These are phyloP conservation scores for Phoma sp. DNA, from an alignment of 2,329 filamentous ascomycete species.

Conservation along the genomic window DNA sequence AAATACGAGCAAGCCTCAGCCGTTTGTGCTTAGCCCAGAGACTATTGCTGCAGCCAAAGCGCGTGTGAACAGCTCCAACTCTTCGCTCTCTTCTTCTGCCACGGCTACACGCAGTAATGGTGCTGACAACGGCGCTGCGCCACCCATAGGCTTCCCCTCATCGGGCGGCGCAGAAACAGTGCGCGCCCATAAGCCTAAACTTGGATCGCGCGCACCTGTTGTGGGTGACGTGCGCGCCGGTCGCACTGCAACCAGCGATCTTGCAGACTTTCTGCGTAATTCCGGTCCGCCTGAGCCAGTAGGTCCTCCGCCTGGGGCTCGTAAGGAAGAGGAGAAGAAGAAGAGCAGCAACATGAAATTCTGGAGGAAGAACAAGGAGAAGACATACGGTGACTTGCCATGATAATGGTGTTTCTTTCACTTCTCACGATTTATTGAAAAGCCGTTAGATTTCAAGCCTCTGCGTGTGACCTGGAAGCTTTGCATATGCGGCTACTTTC, in stretches of 20 bases:
- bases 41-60: slow-evolving; percentile 43
- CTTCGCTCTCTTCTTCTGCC: slow-evolving; percentile 23
- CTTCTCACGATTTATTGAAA: background rate
- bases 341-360: slow-evolving; percentile 35
- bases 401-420: slow-evolving; percentile 4
- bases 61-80: slow-evolving; percentile 28
- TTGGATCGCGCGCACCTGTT: slow-evolving; percentile 37
- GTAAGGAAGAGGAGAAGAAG: slow-evolving; percentile 43
- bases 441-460: background rate
- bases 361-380: slow-evolving; percentile 40
- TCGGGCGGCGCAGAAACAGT: slow-evolving; percentile 26
- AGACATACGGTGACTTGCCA: slow-evolving; percentile 31
- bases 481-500: background rate
- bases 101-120: slow-evolving; percentile 23
- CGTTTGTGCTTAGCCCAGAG: slow-evolving; percentile 41
- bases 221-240: slow-evolving; percentile 24
- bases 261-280: slow-evolving; percentile 53
- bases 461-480: background rate
- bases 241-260: slow-evolving; percentile 47
- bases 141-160: slow-evolving; percentile 21
- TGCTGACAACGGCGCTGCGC: slow-evolving; percentile 12
- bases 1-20: slow-evolving; percentile 35
- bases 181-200: slow-evolving; percentile 33
- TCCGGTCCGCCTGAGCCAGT: slow-evolving; percentile 47
- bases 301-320: slow-evolving; percentile 15